Conservation (phyloP, 441 rosid genomes). For the Monsonia emarginata region DNA sequence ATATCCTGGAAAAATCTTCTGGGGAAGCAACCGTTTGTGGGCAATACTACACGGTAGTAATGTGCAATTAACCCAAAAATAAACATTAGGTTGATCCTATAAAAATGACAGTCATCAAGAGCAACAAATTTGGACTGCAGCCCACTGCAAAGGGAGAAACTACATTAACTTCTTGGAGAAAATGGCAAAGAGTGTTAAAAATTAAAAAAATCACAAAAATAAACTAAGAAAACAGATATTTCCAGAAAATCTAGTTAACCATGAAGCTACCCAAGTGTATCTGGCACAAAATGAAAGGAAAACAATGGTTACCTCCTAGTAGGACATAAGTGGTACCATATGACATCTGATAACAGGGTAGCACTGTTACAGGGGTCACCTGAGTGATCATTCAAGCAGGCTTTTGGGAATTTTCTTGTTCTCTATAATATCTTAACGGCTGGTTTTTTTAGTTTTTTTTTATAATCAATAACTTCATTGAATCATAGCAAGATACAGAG, state of each 20-base stretch:
- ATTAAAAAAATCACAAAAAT: too few relatives aligned
- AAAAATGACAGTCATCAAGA: conserved; percentile 1
- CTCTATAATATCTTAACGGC: not conserved
- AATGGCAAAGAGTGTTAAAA: not conserved
- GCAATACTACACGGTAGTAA: too few relatives aligned
- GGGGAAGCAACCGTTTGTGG: too few relatives aligned
- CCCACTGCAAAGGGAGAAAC: not conserved
- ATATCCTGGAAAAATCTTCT: too few relatives aligned
- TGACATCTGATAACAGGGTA: not conserved
- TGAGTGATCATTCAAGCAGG: not conserved
- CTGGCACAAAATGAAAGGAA: not conserved
- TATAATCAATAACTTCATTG: too few relatives aligned
- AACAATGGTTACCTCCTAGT: not conserved
- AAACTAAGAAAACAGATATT: not conserved
- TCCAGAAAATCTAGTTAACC: not conserved
- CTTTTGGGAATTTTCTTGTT: not conserved
- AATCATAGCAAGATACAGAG: too few relatives aligned
- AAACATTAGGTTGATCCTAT: not conserved
- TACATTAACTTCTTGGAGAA: not conserved
- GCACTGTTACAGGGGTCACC: not conserved
- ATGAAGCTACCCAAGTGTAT: not conserved
- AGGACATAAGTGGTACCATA: not conserved
- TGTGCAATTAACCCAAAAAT: too few relatives aligned
- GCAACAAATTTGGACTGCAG: not conserved
- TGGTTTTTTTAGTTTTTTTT: too few relatives aligned